These are phyloP conservation scores for Globisporangium alternatum DNA, from an alignment of 352 stramenopile species.

Conservation along the genomic window DNA sequence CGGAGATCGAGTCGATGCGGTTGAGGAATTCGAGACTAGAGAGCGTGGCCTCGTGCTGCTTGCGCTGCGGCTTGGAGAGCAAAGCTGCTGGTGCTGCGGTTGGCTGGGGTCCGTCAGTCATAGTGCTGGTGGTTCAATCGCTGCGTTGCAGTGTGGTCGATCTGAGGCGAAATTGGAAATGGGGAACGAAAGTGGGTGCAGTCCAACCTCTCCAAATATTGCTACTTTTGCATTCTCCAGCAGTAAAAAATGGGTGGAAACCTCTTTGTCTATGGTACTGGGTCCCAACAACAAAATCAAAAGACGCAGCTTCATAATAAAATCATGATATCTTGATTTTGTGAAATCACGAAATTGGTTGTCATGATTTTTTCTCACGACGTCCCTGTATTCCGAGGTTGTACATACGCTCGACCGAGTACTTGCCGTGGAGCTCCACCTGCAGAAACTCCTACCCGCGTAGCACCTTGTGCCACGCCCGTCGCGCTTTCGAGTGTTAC, in stretches of 20 bases:
- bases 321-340: no score
- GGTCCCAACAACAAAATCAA: no score
- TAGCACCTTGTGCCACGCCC: background rate
- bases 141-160: no score
- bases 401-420: slow-evolving; percentile 9
- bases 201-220: no score
- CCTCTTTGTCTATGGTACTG: no score
- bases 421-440: slow-evolving; percentile 8
- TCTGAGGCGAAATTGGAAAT: background rate
- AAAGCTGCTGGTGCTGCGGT: background rate
- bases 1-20: background rate
- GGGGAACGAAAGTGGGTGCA: background rate
- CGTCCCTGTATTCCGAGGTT: no score
- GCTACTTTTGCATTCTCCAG: no score
- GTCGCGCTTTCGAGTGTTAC: background rate
- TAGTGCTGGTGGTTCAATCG: background rate
- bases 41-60: background rate
- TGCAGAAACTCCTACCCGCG: slow-evolving; percentile 1
- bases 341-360: no score
- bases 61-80: background rate
- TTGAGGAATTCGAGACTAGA: background rate
- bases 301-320: no score
- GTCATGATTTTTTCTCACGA: no score
- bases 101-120: background rate
- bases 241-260: no score